These are phyloP conservation scores for Zea luxurians DNA, from an alignment of 176 grass and related monocot genomes.

Conservation along the genomic window DNA sequence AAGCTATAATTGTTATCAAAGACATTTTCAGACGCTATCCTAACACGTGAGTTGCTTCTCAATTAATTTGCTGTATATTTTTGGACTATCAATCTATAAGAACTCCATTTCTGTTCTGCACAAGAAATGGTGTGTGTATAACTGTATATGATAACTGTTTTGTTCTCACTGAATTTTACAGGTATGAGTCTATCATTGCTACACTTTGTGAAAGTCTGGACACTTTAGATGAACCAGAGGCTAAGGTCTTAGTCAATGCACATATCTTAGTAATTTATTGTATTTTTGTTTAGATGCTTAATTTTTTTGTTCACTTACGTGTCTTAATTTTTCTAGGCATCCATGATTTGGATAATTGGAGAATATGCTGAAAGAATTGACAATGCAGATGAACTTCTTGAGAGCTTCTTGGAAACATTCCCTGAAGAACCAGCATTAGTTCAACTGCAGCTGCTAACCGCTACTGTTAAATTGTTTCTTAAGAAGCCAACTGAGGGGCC, in stretches of 20 bases:
- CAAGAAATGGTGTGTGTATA: background rate
- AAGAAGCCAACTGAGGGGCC: slow-evolving; percentile 96
- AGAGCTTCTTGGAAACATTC: slow-evolving; percentile 96
- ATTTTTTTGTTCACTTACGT: slow-evolving; percentile 32
- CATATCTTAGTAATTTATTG: slow-evolving; percentile 2
- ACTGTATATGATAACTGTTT: slow-evolving; percentile 23
- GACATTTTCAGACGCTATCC: too few relatives aligned
- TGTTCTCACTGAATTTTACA: slow-evolving; percentile 41
- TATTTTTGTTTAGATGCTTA: background rate
- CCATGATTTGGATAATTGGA: slow-evolving; percentile 60
- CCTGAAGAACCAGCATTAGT: slow-evolving; percentile 89
- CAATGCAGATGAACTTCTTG: slow-evolving; percentile 97
- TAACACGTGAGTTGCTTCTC: too few relatives aligned
- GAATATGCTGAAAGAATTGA: slow-evolving; percentile 99
- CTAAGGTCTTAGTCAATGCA: slow-evolving; percentile 63
- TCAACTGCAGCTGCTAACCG: slow-evolving; percentile 81
- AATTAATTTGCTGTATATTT: too few relatives aligned
- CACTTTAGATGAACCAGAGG: slow-evolving; percentile 96
- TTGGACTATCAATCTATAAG: too few relatives aligned
- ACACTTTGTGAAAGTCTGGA: slow-evolving; percentile 75
- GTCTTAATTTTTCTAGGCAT: slow-evolving; percentile 32
- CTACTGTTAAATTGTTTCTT: slow-evolving; percentile 92
- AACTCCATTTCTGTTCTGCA: background rate
- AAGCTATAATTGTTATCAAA: too few relatives aligned
- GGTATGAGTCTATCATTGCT: slow-evolving; percentile 62